Percentiles rank a stretch among this genome's conserved stretches.
Conservation (phyloP, 805 yeast species). For the Komagataella pastoris region DNA sequence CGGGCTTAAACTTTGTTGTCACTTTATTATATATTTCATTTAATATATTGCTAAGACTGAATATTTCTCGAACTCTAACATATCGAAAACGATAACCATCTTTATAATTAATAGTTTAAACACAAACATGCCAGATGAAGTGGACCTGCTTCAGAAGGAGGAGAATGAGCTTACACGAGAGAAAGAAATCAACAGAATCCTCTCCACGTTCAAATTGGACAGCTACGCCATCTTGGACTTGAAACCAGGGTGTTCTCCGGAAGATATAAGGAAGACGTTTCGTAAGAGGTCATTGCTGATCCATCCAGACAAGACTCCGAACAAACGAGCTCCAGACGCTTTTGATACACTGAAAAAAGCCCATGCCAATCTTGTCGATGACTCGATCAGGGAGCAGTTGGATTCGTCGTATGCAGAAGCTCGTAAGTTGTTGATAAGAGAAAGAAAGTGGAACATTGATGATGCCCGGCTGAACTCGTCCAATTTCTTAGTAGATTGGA, state of each 20-base stretch:
- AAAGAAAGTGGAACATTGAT: constrained; percentile 21
- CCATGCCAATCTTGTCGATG: constrained; percentile 25
- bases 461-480: constrained; percentile 21
- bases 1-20: no score
- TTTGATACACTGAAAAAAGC: constrained; percentile 49
- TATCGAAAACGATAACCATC: no score
- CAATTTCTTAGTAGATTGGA: constrained; percentile 25
- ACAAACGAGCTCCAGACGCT: constrained; percentile 48
- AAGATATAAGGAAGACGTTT: constrained; percentile 31
- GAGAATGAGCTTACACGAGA: constrained; percentile 16
- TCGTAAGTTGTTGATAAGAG: constrained; percentile 20
- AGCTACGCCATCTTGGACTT: constrained; percentile 39
- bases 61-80: no score
- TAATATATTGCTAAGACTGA: no score
- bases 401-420: constrained; percentile 32
- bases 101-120: no score
- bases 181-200: constrained; percentile 41
- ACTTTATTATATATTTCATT: no score
- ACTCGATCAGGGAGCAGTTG: constrained; percentile 23
- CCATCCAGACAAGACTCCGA: constrained; percentile 54
- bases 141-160: constrained; percentile 1
- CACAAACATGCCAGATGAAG: background rate
- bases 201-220: constrained; percentile 33
- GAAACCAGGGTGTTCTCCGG: constrained; percentile 24
- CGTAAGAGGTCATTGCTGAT: constrained; percentile 48